phyloP scores from a whole-genome alignment of 345 rosid species.

The Eucalyptus coolabah region DNA sequence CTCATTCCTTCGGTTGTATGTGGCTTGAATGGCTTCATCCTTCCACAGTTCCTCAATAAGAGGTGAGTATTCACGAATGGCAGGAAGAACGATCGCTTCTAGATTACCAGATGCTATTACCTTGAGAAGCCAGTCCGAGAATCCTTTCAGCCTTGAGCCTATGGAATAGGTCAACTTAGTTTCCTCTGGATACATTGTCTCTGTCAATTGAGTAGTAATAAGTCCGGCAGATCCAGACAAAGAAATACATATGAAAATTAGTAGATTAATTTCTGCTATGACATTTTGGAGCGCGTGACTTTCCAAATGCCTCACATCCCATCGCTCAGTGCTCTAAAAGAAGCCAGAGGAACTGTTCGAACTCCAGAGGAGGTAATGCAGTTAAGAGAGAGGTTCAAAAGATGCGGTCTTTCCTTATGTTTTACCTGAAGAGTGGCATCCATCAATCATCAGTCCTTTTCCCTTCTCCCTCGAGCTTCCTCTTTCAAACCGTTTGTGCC shows the following conservation, averaged over 20 bases:
- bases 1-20: slow-evolving; percentile 61
- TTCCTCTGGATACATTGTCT: slow-evolving; percentile 11
- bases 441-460: background rate
- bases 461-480: background rate
- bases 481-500: background rate
- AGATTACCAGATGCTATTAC: slow-evolving; percentile 58
- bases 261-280: background rate
- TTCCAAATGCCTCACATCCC: background rate
- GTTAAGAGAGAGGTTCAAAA: background rate
- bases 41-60: slow-evolving; percentile 56
- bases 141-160: slow-evolving; percentile 35
- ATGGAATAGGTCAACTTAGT: slow-evolving; percentile 29
- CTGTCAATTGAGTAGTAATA: background rate
- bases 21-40: slow-evolving; percentile 68
- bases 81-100: slow-evolving; percentile 51
- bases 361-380: background rate
- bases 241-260: background rate
- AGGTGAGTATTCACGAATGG: slow-evolving; percentile 51
- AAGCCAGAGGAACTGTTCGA: background rate
- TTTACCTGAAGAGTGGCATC: background rate
- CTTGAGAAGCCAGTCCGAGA: slow-evolving; percentile 69
- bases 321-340: background rate
- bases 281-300: background rate
- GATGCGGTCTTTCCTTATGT: background rate
- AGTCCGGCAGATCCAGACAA: background rate